Conservation (phyloP, 345 rosid species). For the Psidium guajava region DNA sequence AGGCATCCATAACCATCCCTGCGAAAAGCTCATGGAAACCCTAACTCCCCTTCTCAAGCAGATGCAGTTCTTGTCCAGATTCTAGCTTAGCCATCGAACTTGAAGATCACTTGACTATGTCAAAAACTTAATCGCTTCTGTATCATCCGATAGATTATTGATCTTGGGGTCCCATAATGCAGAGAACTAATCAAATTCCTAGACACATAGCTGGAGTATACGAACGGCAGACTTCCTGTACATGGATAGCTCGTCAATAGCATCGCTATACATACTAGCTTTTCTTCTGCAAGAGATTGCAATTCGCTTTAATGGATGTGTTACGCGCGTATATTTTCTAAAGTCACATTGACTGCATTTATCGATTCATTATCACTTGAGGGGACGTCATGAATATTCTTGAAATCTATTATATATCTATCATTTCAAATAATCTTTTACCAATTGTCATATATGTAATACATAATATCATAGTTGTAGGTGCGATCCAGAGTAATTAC, state of each 20-base stretch:
- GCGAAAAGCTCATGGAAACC: constrained; percentile 89
- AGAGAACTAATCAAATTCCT: neutral
- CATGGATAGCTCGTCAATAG: neutral
- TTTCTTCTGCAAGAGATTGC: neutral
- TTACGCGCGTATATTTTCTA: neutral
- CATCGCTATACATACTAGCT: neutral
- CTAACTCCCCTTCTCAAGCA: constrained; percentile 83
- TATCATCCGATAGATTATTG: neutral
- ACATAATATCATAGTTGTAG: neutral
- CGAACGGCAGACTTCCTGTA: neutral
- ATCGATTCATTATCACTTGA: neutral
- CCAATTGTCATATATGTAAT: neutral
- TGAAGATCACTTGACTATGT: neutral
- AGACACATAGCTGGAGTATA: neutral
- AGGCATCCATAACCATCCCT: constrained; percentile 80
- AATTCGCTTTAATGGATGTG: neutral
- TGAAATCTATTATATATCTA: neutral
- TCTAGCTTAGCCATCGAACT: constrained; percentile 6
- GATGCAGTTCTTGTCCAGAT: constrained; percentile 70
- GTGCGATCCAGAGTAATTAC: neutral
- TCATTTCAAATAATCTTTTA: neutral
- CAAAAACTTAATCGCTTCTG: neutral
- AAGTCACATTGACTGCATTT: neutral
- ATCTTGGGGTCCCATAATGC: neutral
- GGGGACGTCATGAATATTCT: neutral